Evolutionary conservation across 352 stramenopile species (phyloP).

Genomic region (Peronospora farinosa): DNA sequence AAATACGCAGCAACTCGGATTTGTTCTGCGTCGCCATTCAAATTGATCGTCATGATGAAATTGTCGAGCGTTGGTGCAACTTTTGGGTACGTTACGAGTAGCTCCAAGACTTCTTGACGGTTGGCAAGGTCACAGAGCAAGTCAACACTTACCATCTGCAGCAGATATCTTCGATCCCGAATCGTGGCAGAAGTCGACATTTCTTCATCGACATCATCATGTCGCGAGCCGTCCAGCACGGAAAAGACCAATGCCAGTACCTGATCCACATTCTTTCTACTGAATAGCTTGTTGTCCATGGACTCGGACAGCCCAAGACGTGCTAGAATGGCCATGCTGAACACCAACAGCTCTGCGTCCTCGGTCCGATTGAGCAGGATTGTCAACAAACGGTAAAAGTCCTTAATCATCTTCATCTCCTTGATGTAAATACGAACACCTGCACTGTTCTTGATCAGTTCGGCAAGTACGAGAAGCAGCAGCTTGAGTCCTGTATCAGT

Average conservation of each 20-base stretch:
- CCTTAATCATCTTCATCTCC: conserved; percentile 73
- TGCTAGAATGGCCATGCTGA: conserved; percentile 70
- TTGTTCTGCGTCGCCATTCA: conserved; percentile 58
- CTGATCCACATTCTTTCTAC: conserved; percentile 73
- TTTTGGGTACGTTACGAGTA: conserved; percentile 50
- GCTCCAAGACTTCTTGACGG: conserved; percentile 43
- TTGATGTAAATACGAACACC: conserved; percentile 72
- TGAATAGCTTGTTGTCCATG: conserved; percentile 77
- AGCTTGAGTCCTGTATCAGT: conserved; percentile 52
- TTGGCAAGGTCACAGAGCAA: conserved; percentile 60
- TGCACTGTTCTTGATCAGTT: conserved; percentile 63
- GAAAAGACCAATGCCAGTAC: conserved; percentile 68
- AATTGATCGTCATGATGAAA: conserved; percentile 51
- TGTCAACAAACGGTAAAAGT: conserved; percentile 76
- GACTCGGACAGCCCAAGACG: conserved; percentile 64
- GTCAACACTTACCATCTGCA: conserved; percentile 59
- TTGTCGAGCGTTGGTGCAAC: conserved; percentile 43
- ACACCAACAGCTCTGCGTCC: conserved; percentile 65
- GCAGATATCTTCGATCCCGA: conserved; percentile 30
- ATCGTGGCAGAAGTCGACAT: conserved; percentile 32
- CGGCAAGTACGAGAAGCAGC: conserved; percentile 57
- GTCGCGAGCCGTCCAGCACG: conserved; percentile 54
- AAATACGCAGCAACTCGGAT: conserved; percentile 59
- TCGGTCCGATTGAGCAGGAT: conserved; percentile 77
- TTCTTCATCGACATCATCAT: conserved; percentile 22